Percentiles rank a stretch among this genome's conserved stretches.
phyloP scores from a whole-genome alignment of 805 yeast genomes.

The Millerago galiae region DNA sequence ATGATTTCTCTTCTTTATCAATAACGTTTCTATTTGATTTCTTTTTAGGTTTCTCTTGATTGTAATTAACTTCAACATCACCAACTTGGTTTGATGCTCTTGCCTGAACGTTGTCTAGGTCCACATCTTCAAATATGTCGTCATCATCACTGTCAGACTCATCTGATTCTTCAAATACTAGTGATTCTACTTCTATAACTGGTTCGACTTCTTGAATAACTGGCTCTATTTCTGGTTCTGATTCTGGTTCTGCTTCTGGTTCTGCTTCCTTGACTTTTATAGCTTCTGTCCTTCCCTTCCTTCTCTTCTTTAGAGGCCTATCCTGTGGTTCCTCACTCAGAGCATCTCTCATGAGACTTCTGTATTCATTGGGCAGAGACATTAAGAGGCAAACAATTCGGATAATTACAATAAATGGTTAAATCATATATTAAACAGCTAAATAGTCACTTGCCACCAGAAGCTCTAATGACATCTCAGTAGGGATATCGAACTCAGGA shows the following conservation, averaged over 20 bases:
- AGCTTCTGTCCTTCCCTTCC: too few species aligned
- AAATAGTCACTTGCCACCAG: conserved; percentile 89
- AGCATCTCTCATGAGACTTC: conserved; percentile 18
- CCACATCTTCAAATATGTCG: conserved; percentile 22
- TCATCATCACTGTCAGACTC: conserved; percentile 25
- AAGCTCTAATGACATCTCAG: conserved; percentile 88
- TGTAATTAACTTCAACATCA: conserved; percentile 7
- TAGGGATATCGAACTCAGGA: conserved; percentile 87
- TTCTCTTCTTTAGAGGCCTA: conserved; percentile 22
- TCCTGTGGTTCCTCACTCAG: neutral
- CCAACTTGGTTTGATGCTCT: conserved; percentile 15
- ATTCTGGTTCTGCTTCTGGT: too few species aligned
- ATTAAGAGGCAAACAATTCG: neutral
- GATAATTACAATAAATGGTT: too few species aligned
- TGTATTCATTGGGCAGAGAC: conserved; percentile 18
- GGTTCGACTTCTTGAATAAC: too few species aligned
- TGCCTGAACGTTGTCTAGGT: conserved; percentile 15
- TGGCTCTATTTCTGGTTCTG: too few species aligned
- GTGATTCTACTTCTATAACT: too few species aligned
- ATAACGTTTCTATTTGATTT: conserved; percentile 29
- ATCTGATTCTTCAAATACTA: too few species aligned
- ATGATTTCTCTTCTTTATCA: conserved; percentile 46
- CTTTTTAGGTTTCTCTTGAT: conserved; percentile 8
- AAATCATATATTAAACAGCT: conserved; percentile 35
- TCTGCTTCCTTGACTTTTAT: too few species aligned